Base-by-base conservation (phyloP, 495 filamentous ascomycete species). In the Penicilliopsis zonata region DNA sequence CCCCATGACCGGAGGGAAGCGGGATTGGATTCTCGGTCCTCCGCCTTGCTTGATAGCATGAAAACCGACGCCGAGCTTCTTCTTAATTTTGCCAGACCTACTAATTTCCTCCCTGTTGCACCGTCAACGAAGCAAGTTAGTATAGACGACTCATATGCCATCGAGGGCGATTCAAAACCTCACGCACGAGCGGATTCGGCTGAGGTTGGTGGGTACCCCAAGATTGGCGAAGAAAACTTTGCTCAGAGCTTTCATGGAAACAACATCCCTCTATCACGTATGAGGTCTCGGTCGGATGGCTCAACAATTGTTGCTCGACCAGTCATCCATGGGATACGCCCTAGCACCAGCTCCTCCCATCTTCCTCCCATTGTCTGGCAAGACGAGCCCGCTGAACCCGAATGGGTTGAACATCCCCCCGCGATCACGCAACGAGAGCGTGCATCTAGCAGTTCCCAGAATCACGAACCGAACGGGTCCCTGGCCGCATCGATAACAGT, bases 11-110 rank as follows among this genome's bases (percentile, higher is more conserved):
- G 46, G 13, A 43, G 49, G 13, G 44, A 41, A 14, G 47, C 59
- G 27, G 54, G 60, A 36, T 59, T 67, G 6, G 49, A 50, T 19
- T 62, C 65, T 16, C 65, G 65, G 41, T 59, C 67, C 38, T 24
- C 50, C 18, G 35, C 53, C 24, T 35, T 47, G 13, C 42, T 52
- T 13, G 62, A 69, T 29, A 67, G 54, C 41, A 67, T 63, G 55
- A 62, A 55, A 28, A 59, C 56, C n/a, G 67, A 72, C 42, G 67
- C 67, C 12, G 66, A 70, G 36, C 57, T 72, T 35, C 46, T 72
- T n/a, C 40, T 72, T 17, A 65, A 65, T 30, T 43, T 67, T 30
- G 59, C 61, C 10, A 49, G 61, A 7, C 59, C 63, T 1, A 47
- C 48, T 13, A 57, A 59, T 39, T 53, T 57, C 24, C 44, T 49